Conservation (phyloP, 1,139 yeast species). For the Saccharomycopsis crataegensis region DNA sequence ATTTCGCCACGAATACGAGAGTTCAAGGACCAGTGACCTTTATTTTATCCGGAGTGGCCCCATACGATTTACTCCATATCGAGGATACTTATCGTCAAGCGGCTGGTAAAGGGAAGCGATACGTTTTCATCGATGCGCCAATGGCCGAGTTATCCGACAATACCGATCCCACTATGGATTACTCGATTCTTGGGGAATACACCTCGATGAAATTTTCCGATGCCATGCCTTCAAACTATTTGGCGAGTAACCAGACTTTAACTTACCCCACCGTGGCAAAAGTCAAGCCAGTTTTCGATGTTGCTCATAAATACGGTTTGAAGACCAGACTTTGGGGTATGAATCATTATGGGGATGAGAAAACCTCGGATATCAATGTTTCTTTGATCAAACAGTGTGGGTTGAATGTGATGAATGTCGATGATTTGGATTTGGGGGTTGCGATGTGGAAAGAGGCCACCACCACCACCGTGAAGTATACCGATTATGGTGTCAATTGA, state of each 20-base stretch:
- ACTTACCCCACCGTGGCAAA: conserved; percentile 23
- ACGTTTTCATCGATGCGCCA: conserved; percentile 32
- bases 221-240: background rate
- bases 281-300: conserved; percentile 27
- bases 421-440: conserved; percentile 29
- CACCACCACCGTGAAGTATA: background rate
- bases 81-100: conserved; percentile 19
- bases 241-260: conserved; percentile 6
- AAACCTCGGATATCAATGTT: background rate
- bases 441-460: conserved; percentile 1
- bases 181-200: background rate
- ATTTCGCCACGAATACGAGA: conserved; percentile 4
- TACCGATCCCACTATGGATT: conserved; percentile 11
- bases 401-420: conserved; percentile 39
- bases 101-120: conserved; percentile 22
- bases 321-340: conserved; percentile 44
- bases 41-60: conserved; percentile 13
- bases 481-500: background rate
- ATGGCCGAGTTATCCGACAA: conserved; percentile 20
- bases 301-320: conserved; percentile 33
- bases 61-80: conserved; percentile 8
- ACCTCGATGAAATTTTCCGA: conserved; percentile 18
- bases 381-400: conserved; percentile 9
- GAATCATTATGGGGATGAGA: conserved; percentile 26
- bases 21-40: conserved; percentile 15